phyloP scores from a whole-genome alignment of 495 filamentous ascomycete species.

The Hypoxylon perforatum region DNA sequence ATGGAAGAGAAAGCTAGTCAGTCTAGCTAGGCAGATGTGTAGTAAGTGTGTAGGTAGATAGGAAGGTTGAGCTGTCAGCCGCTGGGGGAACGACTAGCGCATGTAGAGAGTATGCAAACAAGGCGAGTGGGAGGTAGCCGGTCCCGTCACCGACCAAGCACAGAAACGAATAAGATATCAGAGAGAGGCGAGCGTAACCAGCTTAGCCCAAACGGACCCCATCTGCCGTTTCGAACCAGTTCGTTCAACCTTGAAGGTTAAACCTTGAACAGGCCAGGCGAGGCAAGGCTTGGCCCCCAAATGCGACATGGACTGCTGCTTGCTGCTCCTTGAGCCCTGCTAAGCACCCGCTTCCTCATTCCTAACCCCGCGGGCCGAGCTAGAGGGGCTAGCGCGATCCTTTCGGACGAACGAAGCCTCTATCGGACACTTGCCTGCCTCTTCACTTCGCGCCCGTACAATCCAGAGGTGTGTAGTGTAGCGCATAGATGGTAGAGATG shows the following conservation, averaged over 20 bases:
- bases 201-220: slow-evolving; percentile 29
- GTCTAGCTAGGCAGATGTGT: slow-evolving; percentile 1
- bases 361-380: slow-evolving; percentile 13
- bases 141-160: background rate
- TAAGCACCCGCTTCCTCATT: slow-evolving; percentile 6
- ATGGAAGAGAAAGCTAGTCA: slow-evolving; percentile 19
- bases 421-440: background rate
- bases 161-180: slow-evolving; percentile 17
- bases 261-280: slow-evolving; percentile 6
- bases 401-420: background rate
- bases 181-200: slow-evolving; percentile 16
- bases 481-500: background rate
- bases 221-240: slow-evolving; percentile 9
- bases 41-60: background rate
- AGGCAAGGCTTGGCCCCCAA: slow-evolving; percentile 31
- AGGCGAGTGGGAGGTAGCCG: slow-evolving; percentile 7
- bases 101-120: slow-evolving; percentile 7
- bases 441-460: background rate
- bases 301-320: slow-evolving; percentile 5
- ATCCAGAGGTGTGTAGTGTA: background rate
- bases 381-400: slow-evolving; percentile 8
- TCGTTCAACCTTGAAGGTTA: slow-evolving; percentile 16
- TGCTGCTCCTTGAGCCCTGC: slow-evolving; percentile 7
- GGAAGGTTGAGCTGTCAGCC: slow-evolving; percentile 25
- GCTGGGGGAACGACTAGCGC: background rate